Evolutionary conservation across 2,329 filamentous ascomycete species (phyloP), one percentile per base, ranked within the genome.

Genomic region (Fusarium coffeatum): DNA sequence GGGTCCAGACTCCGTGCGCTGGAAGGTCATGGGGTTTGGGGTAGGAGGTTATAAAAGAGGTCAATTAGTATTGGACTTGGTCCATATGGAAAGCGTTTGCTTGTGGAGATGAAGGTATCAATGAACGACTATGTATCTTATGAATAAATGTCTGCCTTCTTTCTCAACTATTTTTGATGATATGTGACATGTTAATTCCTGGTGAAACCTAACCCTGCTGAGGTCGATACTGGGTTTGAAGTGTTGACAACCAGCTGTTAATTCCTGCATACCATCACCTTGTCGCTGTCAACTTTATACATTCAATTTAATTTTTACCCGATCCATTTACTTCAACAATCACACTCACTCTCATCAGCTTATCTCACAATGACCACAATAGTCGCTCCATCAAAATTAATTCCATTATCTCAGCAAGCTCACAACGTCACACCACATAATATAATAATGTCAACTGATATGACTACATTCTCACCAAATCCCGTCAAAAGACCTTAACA

Each of bases 221-320:
- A 6, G 32, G 32, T 3, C 16, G 1, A 37, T 11, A 6, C 5
- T 37, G 0, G 1, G 10, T 34, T 10, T 10, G 2, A 18, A 10
- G 32, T 34, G 30, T 11, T 10, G 16, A 37, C 16, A 3, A 10
- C 16, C 3, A 10, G 16, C 16, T 6, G 32, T 18, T 5, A 11
- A 11, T 11, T 6, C 5, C 6, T 37, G 9, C 10, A 11, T 3
- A n/a, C 9, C 5, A 37, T 11, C 11, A n/a, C 32, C 5, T 37
- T n/a, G 18, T n/a, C 10, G 18, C 0, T n/a, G 18, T 12, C 2
- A 6, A 11, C 18, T 37, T 11, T 6, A n/a, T 37, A 18, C 5
- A n/a, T 7, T 37, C 4, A n/a, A 37, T 7, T 7, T 0, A 10
- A 2, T n/a, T 37, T 10, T 11, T 11, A 32, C 13, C 9, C 10